These are phyloP conservation scores for Hypoxylon rickii DNA, from an alignment of 495 filamentous ascomycete species.

Conservation along the genomic window DNA sequence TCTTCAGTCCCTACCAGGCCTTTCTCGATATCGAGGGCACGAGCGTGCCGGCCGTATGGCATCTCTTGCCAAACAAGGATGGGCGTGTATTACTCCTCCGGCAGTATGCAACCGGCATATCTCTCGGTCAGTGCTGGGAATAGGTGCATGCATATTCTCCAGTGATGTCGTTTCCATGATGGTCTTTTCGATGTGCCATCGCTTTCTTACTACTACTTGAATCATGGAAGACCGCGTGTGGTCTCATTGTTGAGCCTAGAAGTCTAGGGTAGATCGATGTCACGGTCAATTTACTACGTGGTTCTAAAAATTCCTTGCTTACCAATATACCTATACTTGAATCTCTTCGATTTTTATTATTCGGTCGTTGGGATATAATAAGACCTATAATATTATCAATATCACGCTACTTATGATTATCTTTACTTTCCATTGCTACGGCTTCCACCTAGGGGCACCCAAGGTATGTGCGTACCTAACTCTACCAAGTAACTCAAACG, in stretches of 20 bases:
- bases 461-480: slow-evolving; percentile 28
- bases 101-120: slow-evolving; percentile 22
- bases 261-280: too few relatives aligned
- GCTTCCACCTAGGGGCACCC: slow-evolving; percentile 14
- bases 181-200: slow-evolving; percentile 15
- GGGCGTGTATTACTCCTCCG: slow-evolving; percentile 15
- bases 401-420: slow-evolving; percentile 6
- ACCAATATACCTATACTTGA: slow-evolving; percentile 5
- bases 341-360: slow-evolving; percentile 4
- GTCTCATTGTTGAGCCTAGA: slow-evolving; percentile 23
- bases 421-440: slow-evolving; percentile 11
- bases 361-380: slow-evolving; percentile 9
- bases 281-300: not conserved
- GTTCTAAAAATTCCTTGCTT: slow-evolving; percentile 2
- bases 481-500: slow-evolving; percentile 24
- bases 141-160: slow-evolving; percentile 22
- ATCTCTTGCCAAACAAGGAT: slow-evolving; percentile 23
- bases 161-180: slow-evolving; percentile 7
- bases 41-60: slow-evolving; percentile 16
- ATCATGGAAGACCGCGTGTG: slow-evolving; percentile 19
- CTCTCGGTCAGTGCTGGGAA: slow-evolving; percentile 30
- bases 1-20: slow-evolving; percentile 15
- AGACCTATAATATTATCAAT: slow-evolving; percentile 22
- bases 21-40: slow-evolving; percentile 8
- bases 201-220: slow-evolving; percentile 19